phyloP scores from a whole-genome alignment of 106 monocot genomes.

The Acorus gramineus region DNA sequence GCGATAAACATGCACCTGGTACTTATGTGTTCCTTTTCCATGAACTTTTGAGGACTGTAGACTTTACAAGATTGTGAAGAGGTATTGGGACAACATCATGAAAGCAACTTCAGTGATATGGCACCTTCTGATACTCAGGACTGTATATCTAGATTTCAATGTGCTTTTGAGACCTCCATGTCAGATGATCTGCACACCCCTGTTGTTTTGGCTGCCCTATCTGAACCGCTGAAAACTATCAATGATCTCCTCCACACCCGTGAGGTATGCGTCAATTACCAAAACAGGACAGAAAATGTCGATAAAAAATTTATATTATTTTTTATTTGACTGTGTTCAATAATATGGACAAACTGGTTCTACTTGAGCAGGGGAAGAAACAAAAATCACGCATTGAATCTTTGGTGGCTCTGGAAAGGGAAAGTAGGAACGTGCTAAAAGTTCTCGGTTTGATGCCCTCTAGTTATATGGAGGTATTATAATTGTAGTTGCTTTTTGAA shows the following conservation, averaged over 20 bases:
- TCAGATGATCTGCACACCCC: conserved; percentile 90
- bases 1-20: no score
- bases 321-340: background rate
- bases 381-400: conserved; percentile 59
- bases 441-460: conserved; percentile 66
- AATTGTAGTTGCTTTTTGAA: no score
- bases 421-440: conserved; percentile 38
- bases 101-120: conserved; percentile 16
- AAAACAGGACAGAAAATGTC: background rate
- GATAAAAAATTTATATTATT: no score
- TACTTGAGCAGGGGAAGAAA: conserved; percentile 61
- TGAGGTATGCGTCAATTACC: conserved; percentile 32
- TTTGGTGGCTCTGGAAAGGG: conserved; percentile 40
- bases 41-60: conserved; percentile 25
- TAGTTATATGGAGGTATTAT: conserved; percentile 49
- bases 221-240: conserved; percentile 81
- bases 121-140: conserved; percentile 27
- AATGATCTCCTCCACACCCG: conserved; percentile 89
- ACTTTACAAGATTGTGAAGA: conserved; percentile 73
- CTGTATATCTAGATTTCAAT: conserved; percentile 45
- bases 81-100: conserved; percentile 25
- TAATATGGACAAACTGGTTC: background rate
- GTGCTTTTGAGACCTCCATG: conserved; percentile 53
- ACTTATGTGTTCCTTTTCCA: background rate
- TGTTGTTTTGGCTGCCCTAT: conserved; percentile 69